Conservation (phyloP, 345 rosid species). For the Barbarea vulgaris region DNA sequence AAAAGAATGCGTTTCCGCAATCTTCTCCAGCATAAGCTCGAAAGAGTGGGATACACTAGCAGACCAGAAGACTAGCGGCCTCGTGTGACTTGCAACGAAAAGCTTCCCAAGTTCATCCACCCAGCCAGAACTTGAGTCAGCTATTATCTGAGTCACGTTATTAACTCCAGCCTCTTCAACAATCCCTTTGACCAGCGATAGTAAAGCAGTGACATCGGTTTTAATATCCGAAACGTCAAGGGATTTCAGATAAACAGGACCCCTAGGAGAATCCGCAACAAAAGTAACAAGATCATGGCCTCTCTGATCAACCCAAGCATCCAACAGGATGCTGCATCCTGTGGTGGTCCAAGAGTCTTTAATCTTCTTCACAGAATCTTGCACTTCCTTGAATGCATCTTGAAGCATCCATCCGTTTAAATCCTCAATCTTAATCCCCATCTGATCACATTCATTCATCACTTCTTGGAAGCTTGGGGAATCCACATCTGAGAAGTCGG, state of each 20-base stretch:
- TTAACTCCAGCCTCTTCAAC: conserved; percentile 50
- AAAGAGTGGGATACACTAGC: conserved; percentile 58
- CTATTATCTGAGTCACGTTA: conserved; percentile 58
- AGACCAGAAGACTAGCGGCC: conserved; percentile 52
- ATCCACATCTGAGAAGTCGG: conserved; percentile 46
- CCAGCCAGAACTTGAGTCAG: conserved; percentile 55
- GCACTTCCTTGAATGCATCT: conserved; percentile 45
- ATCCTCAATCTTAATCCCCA: conserved; percentile 33
- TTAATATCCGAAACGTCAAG: conserved; percentile 45
- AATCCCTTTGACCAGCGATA: conserved; percentile 45
- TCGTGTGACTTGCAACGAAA: conserved; percentile 33
- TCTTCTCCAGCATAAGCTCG: conserved; percentile 54
- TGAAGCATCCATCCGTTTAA: conserved; percentile 48
- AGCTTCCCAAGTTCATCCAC: conserved; percentile 48
- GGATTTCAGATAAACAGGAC: conserved; percentile 55
- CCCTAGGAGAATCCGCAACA: conserved; percentile 55
- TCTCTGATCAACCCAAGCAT: conserved; percentile 57
- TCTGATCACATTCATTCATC: conserved; percentile 24
- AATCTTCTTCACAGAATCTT: conserved; percentile 42
- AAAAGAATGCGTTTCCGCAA: conserved; percentile 31
- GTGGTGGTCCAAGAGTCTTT: conserved; percentile 57
- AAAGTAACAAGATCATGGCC: conserved; percentile 56
- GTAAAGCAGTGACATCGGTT: conserved; percentile 38
- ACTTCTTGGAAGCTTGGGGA: conserved; percentile 45
- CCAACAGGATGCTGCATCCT: conserved; percentile 69